Evolutionary conservation across 2,329 filamentous ascomycete genomes (phyloP).

Genomic region (Colletotrichum zoysiae): DNA sequence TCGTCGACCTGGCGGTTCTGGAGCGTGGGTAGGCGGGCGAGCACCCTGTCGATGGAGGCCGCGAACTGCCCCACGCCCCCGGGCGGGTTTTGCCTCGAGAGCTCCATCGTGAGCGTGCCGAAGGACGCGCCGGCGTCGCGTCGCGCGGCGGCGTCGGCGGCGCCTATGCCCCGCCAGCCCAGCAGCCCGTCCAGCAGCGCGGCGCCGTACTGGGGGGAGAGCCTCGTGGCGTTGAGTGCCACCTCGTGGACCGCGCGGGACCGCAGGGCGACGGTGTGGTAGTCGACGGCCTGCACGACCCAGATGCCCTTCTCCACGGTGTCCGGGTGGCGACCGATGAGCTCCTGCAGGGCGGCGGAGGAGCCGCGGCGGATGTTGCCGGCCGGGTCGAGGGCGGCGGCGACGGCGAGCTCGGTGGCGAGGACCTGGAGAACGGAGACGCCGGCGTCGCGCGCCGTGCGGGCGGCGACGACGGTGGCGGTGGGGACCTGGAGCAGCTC

Average conservation of each 20-base stretch:
- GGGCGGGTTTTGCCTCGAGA: constrained; percentile 46
- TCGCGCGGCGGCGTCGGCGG: constrained; percentile 80
- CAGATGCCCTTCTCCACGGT: constrained; percentile 84
- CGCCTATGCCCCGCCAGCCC: constrained; percentile 89
- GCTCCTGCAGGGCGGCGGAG: constrained; percentile 92
- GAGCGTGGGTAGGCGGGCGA: constrained; percentile 59
- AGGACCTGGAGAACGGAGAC: constrained; percentile 78
- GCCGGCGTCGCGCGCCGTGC: constrained; percentile 49
- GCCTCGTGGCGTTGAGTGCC: constrained; percentile 73
- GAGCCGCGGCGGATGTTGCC: constrained; percentile 94
- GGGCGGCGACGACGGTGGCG: constrained; percentile 57
- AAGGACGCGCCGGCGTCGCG: constrained; percentile 78
- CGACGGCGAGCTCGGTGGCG: constrained; percentile 83
- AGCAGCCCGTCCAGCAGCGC: constrained; percentile 79
- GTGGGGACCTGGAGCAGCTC: constrained; percentile 78
- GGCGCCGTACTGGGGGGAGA: constrained; percentile 77
- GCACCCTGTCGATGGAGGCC: constrained; percentile 57
- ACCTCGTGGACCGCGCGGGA: constrained; percentile 86
- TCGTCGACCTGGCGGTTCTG: constrained; percentile 74
- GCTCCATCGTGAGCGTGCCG: constrained; percentile 66
- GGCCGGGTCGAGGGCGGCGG: constrained; percentile 87
- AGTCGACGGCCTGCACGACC: constrained; percentile 91
- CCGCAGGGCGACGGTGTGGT: constrained; percentile 90
- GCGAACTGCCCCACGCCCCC: constrained; percentile 47
- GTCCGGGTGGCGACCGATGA: constrained; percentile 93